Percentiles rank a stretch among this genome's conserved stretches.
Conservation (phyloP, 2,329 filamentous ascomycete species). For the Phialocephala subalpina region DNA sequence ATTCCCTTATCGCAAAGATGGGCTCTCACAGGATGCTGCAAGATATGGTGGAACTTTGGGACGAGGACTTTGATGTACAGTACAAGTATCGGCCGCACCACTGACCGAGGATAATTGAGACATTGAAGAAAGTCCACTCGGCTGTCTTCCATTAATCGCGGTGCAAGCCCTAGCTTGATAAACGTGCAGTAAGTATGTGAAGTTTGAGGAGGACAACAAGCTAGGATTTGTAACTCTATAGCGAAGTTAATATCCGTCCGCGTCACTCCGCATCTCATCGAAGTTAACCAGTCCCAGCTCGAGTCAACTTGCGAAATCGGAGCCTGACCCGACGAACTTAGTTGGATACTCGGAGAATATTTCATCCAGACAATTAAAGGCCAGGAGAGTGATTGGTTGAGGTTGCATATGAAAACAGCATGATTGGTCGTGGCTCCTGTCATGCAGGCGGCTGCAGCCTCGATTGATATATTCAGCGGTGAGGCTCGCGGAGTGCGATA, state of each 20-base stretch:
- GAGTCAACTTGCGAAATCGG: constrained; percentile 12
- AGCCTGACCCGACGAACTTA: constrained; percentile 13
- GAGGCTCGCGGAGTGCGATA: constrained; percentile 18
- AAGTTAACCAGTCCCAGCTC: too few relatives aligned
- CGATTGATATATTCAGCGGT: constrained; percentile 19
- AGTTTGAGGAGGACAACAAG: not conserved
- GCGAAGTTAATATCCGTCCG: not conserved
- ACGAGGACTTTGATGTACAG: not conserved
- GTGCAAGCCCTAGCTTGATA: not conserved
- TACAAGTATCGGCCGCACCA: not conserved
- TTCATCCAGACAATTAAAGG: constrained; percentile 3
- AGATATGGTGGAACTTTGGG: not conserved
- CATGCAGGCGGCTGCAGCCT: constrained; percentile 6
- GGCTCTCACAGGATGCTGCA: not conserved
- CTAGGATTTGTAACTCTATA: not conserved
- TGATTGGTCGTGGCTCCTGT: constrained; percentile 10
- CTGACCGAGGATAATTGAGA: not conserved
- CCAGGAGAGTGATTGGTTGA: constrained; percentile 10
- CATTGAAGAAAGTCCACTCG: constrained; percentile 14
- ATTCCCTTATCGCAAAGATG: not conserved
- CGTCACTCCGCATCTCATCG: not conserved
- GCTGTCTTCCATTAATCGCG: constrained; percentile 14
- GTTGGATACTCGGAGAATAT: constrained; percentile 7
- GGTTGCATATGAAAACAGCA: not conserved
- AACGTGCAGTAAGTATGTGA: not conserved